Conservation (phyloP, 2,329 filamentous ascomycete genomes). For the Graphilbum fragrans region DNA sequence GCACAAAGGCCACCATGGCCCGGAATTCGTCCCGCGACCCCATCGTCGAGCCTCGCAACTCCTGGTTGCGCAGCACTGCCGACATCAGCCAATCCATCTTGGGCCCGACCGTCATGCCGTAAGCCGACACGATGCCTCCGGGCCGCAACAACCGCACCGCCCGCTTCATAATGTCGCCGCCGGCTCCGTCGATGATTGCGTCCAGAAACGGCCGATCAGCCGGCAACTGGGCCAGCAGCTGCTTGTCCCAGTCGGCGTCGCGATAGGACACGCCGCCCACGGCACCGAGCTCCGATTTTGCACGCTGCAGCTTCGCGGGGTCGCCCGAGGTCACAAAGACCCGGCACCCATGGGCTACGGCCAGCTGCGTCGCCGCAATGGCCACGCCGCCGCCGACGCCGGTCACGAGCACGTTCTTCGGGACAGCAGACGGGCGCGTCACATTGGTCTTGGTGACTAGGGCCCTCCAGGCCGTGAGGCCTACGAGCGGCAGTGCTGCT, state of each 20-base stretch:
- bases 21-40: conserved; percentile 78
- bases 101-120: conserved; percentile 82
- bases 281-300: conserved; percentile 57
- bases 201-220: conserved; percentile 59
- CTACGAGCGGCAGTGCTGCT: conserved; percentile 74
- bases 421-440: conserved; percentile 24
- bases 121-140: conserved; percentile 74
- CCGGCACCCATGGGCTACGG: conserved; percentile 57
- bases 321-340: conserved; percentile 75
- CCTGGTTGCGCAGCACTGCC: conserved; percentile 77
- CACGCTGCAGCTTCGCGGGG: conserved; percentile 62
- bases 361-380: conserved; percentile 70
- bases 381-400: conserved; percentile 92
- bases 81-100: conserved; percentile 80
- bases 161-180: conserved; percentile 68
- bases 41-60: conserved; percentile 81
- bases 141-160: conserved; percentile 58
- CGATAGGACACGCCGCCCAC: conserved; percentile 75
- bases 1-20: conserved; percentile 73
- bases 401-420: conserved; percentile 69
- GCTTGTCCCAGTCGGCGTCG: conserved; percentile 68
- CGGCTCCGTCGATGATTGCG: conserved; percentile 81
- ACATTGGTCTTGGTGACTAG: conserved; percentile 66
- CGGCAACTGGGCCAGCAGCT: conserved; percentile 51
- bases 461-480: conserved; percentile 80